Evolutionary conservation across 2,329 filamentous ascomycete genomes (phyloP).

Genomic region (Arachnomyces sp.): DNA sequence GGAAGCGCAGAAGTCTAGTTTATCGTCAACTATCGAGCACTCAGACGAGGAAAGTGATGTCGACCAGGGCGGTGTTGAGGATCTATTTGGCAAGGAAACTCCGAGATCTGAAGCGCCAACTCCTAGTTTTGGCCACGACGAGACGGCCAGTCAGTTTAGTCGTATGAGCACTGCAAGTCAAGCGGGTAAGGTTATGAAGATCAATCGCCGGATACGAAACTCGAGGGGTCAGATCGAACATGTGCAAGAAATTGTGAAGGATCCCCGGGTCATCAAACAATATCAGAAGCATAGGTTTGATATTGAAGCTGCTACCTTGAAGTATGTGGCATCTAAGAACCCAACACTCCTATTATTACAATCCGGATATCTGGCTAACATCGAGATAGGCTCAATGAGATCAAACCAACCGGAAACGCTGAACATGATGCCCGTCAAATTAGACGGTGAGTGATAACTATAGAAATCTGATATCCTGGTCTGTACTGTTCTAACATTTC

Average conservation of each 20-base stretch:
- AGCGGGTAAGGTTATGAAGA: conserved; percentile 61
- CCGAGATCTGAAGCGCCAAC: conserved; percentile 60
- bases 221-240: conserved; percentile 56
- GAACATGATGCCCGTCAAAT: conserved; percentile 57
- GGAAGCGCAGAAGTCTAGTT: conserved; percentile 72
- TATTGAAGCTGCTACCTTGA: conserved; percentile 62
- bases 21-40: conserved; percentile 65
- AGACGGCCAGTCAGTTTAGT: conserved; percentile 71
- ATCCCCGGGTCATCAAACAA: conserved; percentile 78
- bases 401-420: conserved; percentile 57
- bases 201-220: conserved; percentile 60
- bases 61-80: conserved; percentile 43
- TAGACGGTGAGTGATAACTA: conserved; percentile 41
- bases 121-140: conserved; percentile 55
- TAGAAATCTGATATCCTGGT: conserved; percentile 2
- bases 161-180: conserved; percentile 62
- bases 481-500: conserved; percentile 18
- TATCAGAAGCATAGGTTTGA: conserved; percentile 73
- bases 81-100: conserved; percentile 45
- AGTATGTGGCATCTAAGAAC: conserved; percentile 44
- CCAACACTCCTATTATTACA: background rate
- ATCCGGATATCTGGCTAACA: conserved; percentile 14
- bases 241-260: conserved; percentile 57
- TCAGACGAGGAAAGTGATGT: conserved; percentile 65
- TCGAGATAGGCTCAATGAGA: conserved; percentile 45